Evolutionary conservation across 352 stramenopile genomes (phyloP).

Genomic region (Phytophthora colocasiae): DNA sequence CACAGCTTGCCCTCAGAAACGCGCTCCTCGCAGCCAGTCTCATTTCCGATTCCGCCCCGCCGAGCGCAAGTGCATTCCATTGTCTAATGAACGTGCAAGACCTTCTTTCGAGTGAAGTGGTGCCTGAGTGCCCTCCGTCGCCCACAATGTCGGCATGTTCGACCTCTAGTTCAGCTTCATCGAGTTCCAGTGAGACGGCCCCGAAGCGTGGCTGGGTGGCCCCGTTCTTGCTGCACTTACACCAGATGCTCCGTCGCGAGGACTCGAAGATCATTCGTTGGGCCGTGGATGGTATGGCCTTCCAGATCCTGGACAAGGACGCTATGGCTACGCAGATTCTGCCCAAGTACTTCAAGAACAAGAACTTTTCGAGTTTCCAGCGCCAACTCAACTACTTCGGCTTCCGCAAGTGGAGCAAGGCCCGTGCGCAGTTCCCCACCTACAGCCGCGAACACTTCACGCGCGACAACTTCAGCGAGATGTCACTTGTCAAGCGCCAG

Average conservation of each 20-base stretch:
- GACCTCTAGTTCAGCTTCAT: conserved; percentile 33
- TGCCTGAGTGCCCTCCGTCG: conserved; percentile 42
- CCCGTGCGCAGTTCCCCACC: conserved; percentile 71
- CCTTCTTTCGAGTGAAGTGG: conserved; percentile 36
- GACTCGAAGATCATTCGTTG: conserved; percentile 83
- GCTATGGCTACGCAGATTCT: conserved; percentile 90
- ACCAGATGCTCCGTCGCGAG: conserved; percentile 87
- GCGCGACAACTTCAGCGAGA: conserved; percentile 85
- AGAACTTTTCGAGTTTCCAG: conserved; percentile 96
- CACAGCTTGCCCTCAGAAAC: conserved; percentile 10
- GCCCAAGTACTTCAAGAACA: conserved; percentile 96
- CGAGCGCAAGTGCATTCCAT: conserved; percentile 9
- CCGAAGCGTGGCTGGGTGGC: conserved; percentile 79
- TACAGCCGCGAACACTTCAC: conserved; percentile 87
- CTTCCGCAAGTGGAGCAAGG: conserved; percentile 93
- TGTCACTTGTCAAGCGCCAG: conserved; percentile 88
- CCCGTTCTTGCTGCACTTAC: conserved; percentile 86
- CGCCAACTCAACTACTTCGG: conserved; percentile 96
- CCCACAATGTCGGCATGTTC: conserved; percentile 40
- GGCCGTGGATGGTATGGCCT: conserved; percentile 76
- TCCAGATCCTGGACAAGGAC: conserved; percentile 88
- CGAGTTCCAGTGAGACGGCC: conserved; percentile 11
- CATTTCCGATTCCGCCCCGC: conserved; percentile 43
- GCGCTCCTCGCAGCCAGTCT: conserved; percentile 22
- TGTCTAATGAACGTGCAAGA: conserved; percentile 56